Percentiles rank a stretch among this genome's conserved stretches.
phyloP scores from a whole-genome alignment of 805 yeast genomes.

The Schwanniomyces vanrijiae region DNA sequence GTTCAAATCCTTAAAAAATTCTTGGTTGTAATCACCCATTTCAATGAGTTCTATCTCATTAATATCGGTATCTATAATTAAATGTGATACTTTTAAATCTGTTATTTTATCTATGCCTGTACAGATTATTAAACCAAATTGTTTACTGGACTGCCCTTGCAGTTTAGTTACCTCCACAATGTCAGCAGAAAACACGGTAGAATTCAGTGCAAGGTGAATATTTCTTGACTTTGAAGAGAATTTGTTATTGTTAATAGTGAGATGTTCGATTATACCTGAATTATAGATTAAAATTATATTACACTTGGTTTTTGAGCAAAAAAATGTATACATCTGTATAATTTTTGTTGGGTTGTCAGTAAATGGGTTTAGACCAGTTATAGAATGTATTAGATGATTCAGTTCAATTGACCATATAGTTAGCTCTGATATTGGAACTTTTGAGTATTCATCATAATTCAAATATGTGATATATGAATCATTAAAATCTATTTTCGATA shows the following conservation, averaged over 20 bases:
- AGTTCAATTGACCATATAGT: background rate
- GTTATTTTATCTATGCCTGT: conserved; percentile 6
- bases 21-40: conserved; percentile 17
- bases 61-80: conserved; percentile 7
- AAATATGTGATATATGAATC: conserved; percentile 8
- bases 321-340: conserved; percentile 9
- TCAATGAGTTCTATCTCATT: conserved; percentile 9
- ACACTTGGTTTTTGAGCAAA: background rate
- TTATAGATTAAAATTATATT: conserved; percentile 7
- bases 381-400: background rate
- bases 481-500: conserved; percentile 11
- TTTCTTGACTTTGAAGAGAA: conserved; percentile 5
- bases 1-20: conserved; percentile 9
- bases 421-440: background rate
- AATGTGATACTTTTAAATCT: conserved; percentile 14
- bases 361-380: background rate
- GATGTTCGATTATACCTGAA: conserved; percentile 11
- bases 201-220: background rate
- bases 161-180: background rate
- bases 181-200: background rate
- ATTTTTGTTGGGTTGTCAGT: conserved; percentile 4
- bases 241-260: conserved; percentile 9
- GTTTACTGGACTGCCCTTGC: background rate
- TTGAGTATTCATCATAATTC: conserved; percentile 6
- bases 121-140: conserved; percentile 16